Conservation (phyloP, 768 basidiomycete genomes). For the Russula earlei region DNA sequence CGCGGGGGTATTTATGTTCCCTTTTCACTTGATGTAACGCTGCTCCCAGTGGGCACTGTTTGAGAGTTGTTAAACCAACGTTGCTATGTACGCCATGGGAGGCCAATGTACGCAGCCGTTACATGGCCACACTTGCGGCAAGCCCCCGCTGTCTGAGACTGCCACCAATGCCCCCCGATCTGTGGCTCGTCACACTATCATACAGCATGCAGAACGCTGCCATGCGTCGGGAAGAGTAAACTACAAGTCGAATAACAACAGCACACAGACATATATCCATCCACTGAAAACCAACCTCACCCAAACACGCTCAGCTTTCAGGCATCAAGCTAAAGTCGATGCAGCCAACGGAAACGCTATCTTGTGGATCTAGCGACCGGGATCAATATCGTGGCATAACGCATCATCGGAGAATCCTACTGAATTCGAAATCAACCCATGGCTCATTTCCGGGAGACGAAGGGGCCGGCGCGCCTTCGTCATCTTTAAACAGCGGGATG, state of each 20-base stretch:
- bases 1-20: constrained; percentile 12
- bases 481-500: constrained; percentile 2
- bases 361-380: neutral
- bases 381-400: neutral
- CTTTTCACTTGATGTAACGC: constrained; percentile 1
- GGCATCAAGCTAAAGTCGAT: constrained; percentile 15
- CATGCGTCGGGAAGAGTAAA: neutral
- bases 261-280: neutral
- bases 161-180: neutral
- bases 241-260: neutral
- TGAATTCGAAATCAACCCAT: neutral
- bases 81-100: neutral
- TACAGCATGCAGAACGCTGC: neutral
- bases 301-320: neutral
- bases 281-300: neutral
- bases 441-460: neutral
- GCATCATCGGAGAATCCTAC: neutral
- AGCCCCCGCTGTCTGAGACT: neutral
- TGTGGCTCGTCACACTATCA: neutral
- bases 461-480: neutral
- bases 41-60: neutral
- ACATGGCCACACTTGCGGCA: neutral
- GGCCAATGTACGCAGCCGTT: neutral
- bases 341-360: neutral
- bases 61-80: neutral